These are phyloP conservation scores for Eudorina sp. DNA, from an alignment of 139 green algal genomes.

Conservation along the genomic window DNA sequence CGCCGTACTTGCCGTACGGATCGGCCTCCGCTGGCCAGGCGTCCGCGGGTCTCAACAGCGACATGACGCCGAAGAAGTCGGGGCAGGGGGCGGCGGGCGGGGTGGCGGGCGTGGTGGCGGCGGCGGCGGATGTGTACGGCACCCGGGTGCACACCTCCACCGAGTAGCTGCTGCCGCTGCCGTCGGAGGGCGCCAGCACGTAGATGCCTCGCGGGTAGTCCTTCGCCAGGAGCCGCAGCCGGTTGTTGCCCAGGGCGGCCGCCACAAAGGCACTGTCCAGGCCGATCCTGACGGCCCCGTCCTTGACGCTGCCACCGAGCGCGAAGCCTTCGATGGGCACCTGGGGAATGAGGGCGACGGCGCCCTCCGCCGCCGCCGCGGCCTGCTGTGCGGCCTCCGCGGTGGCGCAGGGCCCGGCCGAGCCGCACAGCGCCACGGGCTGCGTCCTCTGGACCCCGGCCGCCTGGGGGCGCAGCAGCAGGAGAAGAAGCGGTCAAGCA, in stretches of 20 bases:
- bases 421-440: neutral
- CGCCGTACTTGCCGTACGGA: neutral
- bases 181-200: neutral
- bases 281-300: too few species aligned
- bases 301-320: neutral
- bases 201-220: neutral
- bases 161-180: neutral
- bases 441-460: neutral
- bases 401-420: neutral
- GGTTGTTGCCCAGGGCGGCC: neutral
- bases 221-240: neutral
- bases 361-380: neutral
- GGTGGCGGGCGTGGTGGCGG: too few species aligned
- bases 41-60: neutral
- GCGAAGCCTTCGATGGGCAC: neutral
- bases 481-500: neutral
- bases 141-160: neutral
- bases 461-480: neutral
- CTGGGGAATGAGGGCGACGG: neutral
- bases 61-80: constrained; percentile 6
- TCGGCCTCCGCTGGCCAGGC: neutral
- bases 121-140: too few species aligned
- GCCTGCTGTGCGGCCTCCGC: neutral
- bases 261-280: too few species aligned
- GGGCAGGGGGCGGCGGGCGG: neutral